Evolutionary conservation across 1,284 basidiomycete species (phyloP), one percentile per base, ranked within the genome.

Genomic region (Mycena sp.): DNA sequence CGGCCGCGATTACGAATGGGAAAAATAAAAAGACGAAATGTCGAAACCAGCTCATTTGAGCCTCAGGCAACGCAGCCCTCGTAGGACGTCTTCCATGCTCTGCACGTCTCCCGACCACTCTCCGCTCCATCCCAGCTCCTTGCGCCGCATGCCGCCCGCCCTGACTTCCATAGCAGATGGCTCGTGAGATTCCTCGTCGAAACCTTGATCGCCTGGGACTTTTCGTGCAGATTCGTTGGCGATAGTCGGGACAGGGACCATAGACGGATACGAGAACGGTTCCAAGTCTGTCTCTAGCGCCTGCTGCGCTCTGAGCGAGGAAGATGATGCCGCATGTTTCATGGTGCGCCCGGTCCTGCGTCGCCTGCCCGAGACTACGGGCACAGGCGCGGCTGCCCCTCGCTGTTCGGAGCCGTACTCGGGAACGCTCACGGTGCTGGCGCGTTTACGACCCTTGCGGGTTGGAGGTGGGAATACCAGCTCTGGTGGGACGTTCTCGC

Each of bases 111-210:
- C 64, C 3, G 56, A 59, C 60, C 60, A 62, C 43, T 62, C 60
- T 1, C 64, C 64, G 40, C 60, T 63, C 64, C 64, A 66, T 1
- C 57, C 64, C n/a, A 25, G 25, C 61, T 66, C 64, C 48, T 63
- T 66, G 52, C 64, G 60, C 28, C 51, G 56, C 57, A 60, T 66
- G 1, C 29, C 25, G 30, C 28, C 14, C 19, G 6, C 2, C 14
- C 12, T 9, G 2, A n/a, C 30, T 21, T 30, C 11, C 16, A 6
- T 29, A 25, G 38, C n/a, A 26, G 10, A 29, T 38, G 29, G 38
- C 7, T 19, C 2, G 52, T 28, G 40, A 28, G 19, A 6, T 4
- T 3, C 21, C n/a, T 6, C 23, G 3, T 6, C 28, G 26, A 6
- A 11, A 16, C n/a, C n/a, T n/a, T 29, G 12, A 9, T 12, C 11